phyloP scores from a whole-genome alignment of 306 rosid genomes.

The Ammopiptanthus mongolicus region DNA sequence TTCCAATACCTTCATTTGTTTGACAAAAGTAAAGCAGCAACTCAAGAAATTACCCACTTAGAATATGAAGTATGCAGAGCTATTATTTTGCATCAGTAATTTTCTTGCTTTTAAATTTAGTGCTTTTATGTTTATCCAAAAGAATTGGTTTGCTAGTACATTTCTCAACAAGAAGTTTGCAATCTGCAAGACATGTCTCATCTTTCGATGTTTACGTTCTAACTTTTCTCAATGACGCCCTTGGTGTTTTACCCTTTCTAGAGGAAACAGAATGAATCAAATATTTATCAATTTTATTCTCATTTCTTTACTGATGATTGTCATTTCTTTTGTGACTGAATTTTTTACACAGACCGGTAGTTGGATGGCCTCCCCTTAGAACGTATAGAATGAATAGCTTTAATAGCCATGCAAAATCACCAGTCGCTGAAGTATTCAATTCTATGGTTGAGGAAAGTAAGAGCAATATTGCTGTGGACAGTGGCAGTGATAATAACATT shows the following conservation, averaged over 20 bases:
- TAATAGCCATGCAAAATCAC: slow-evolving; percentile 50
- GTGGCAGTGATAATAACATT: slow-evolving; percentile 27
- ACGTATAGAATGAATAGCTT: slow-evolving; percentile 63
- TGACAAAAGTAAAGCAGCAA: neutral
- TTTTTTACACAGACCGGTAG: slow-evolving; percentile 58
- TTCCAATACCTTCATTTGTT: neutral
- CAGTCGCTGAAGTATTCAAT: slow-evolving; percentile 39
- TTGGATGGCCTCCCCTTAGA: slow-evolving; percentile 89
- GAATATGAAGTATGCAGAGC: neutral
- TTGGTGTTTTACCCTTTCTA: neutral
- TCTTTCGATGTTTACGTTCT: neutral
- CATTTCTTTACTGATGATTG: slow-evolving; percentile 8
- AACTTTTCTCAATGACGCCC: neutral
- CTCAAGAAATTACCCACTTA: neutral
- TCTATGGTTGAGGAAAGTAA: slow-evolving; percentile 33
- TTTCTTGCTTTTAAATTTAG: neutral
- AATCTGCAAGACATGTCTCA: neutral
- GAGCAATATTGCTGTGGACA: slow-evolving; percentile 17
- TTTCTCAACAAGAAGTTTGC: neutral
- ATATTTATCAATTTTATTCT: neutral
- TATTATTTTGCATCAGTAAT: neutral
- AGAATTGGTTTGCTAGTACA: neutral
- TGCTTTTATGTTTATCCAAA: neutral
- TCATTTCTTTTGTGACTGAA: slow-evolving; percentile 1
- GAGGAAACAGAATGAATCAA: neutral